phyloP scores from a whole-genome alignment of 164 flowering plant genomes.

The Liriodendron chinense region DNA sequence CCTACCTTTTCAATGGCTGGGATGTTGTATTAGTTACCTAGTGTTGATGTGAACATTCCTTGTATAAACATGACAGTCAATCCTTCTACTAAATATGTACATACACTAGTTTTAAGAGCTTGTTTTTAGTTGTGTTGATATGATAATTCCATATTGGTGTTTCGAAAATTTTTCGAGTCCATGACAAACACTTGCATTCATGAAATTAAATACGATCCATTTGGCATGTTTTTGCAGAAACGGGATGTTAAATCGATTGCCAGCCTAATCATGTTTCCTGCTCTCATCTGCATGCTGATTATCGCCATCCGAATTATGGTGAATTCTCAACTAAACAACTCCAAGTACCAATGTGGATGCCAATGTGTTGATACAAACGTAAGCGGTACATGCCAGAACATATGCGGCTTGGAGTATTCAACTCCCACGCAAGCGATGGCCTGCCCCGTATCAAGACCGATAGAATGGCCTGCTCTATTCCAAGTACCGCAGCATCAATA shows the following conservation, averaged over 20 bases:
- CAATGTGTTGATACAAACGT: constrained; percentile 2
- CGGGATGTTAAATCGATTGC: background rate
- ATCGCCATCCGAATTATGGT: background rate
- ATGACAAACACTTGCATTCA: background rate
- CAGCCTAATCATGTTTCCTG: background rate
- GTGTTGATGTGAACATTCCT: no score
- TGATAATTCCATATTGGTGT: background rate
- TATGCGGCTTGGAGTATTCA: constrained; percentile 8
- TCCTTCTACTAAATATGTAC: no score
- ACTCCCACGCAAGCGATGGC: background rate
- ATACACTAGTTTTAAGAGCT: no score
- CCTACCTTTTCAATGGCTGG: no score
- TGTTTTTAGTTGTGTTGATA: no score
- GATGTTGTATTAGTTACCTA: no score
- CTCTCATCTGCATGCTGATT: constrained; percentile 5
- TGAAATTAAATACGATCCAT: background rate
- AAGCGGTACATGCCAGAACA: constrained; percentile 1
- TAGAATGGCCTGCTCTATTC: constrained; percentile 8
- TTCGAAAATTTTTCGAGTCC: background rate
- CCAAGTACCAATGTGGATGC: constrained; percentile 8
- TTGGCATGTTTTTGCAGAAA: background rate
- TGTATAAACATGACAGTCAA: no score
- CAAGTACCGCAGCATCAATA: constrained; percentile 4
- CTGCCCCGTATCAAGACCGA: background rate
- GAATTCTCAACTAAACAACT: constrained; percentile 5